A percentile compares a stretch with the other conserved stretches of the same genome.
These are phyloP conservation scores for Nicotiana rustica DNA, from an alignment of 305 asterid genomes.

Conservation along the genomic window DNA sequence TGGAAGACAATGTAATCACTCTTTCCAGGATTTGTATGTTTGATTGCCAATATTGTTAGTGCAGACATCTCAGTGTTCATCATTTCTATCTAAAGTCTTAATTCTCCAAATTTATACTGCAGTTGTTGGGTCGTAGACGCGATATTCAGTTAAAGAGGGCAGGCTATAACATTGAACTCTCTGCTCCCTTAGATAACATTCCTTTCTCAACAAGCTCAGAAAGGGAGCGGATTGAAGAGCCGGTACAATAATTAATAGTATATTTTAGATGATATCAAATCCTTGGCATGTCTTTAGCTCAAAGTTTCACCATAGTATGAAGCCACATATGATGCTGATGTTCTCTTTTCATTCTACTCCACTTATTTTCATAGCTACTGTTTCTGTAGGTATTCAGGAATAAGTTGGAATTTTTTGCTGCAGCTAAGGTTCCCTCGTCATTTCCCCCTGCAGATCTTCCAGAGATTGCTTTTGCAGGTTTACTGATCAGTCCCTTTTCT, in stretches of 20 bases:
- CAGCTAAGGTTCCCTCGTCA: slow-evolving; percentile 92
- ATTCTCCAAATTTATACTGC: slow-evolving; percentile 37
- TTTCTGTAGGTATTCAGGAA: slow-evolving; percentile 83
- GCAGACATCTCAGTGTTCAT: slow-evolving; percentile 26
- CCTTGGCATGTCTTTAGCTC: slow-evolving; percentile 19
- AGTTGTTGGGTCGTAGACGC: slow-evolving; percentile 97
- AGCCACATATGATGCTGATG: slow-evolving; percentile 20
- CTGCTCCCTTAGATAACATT: slow-evolving; percentile 91
- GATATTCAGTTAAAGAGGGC: slow-evolving; percentile 85
- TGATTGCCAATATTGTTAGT: slow-evolving; percentile 35
- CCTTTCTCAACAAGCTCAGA: slow-evolving; percentile 81
- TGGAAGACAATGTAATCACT: slow-evolving; percentile 86
- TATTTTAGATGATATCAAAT: slow-evolving; percentile 16
- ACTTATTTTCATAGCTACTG: slow-evolving; percentile 12
- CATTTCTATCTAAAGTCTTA: slow-evolving; percentile 12
- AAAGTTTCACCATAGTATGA: slow-evolving; percentile 3
- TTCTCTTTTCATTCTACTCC: slow-evolving; percentile 4
- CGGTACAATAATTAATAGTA: slow-evolving; percentile 61
- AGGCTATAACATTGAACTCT: slow-evolving; percentile 85
- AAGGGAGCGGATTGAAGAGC: slow-evolving; percentile 90
- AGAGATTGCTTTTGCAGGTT: slow-evolving; percentile 99
- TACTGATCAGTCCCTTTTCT: background rate
- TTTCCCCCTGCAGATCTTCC: slow-evolving; percentile 93
- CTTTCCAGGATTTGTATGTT: slow-evolving; percentile 42
- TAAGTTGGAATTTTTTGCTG: slow-evolving; percentile 87